Evolutionary conservation across 192 early-diverging fungal species (phyloP), one percentile per base, ranked within the genome.

Genomic region (Rhizoclosmatium sp.): DNA sequence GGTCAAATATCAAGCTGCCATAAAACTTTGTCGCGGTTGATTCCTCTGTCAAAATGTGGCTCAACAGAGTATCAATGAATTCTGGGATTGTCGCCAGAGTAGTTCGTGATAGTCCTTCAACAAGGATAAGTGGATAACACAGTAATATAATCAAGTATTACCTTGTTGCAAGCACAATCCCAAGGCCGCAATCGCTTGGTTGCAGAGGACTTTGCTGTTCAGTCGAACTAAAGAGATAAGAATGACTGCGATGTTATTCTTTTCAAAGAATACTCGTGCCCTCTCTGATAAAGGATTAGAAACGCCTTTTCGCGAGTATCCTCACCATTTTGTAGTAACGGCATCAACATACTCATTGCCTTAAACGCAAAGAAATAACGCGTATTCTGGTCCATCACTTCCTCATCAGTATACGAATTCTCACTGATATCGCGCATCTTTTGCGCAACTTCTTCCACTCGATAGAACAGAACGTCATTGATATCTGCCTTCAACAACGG

Each of bases 201-300:
- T 72, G n/a, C 48, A 48, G 1, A 82, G 40, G 19, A 40, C 19
- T 44, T 61, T 77, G 23, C 77, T 59, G 70, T 83, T 83, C 59
- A 61, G n/a, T 23, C 68, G 80, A 56, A 83, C 61, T 3, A 83
- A 78, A 21, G 76, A 69, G 7, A 78, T 46, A 45, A 83, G 70
- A 41, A 83, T 61, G 4, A 58, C 45, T 39, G 78, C 21, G 10
- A 83, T 69, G 19, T 65, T 45, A 46, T 83, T 81, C 42, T 19
- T 44, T 47, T 83, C 42, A 56, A 83, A 59, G 45, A 78, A 79
- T 5, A 39, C 31, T 10, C 64, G 56, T 3, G 65, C 69, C 39
- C 23, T 51, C 2, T 81, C 82, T 83, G 61, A 5, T 23, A 47
- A 19, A 64, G 0, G 44, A 21, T 75, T 42, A 39, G 73, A 44